These are phyloP conservation scores for Triticum dicoccoides DNA, from an alignment of 176 grass and related monocot genomes.

Conservation along the genomic window DNA sequence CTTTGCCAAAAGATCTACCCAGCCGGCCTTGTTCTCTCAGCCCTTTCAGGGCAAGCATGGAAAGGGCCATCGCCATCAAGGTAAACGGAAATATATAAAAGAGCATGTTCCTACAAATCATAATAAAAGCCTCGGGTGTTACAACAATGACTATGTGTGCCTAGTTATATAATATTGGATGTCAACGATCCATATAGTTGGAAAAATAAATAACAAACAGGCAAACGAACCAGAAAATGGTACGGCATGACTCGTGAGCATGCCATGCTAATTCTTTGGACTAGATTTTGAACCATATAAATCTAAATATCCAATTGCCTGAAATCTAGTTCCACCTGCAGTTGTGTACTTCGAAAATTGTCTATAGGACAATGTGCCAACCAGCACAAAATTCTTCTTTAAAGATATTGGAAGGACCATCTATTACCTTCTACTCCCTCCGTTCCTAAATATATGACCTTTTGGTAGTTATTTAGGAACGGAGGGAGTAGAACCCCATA, in stretches of 20 bases:
- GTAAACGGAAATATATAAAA: constrained; percentile 67
- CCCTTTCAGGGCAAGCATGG: constrained; percentile 80
- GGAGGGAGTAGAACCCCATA: not conserved
- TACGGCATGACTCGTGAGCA: not conserved
- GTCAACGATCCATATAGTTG: not conserved
- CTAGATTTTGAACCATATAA: not conserved
- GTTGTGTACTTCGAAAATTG: not conserved
- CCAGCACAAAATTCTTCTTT: not conserved
- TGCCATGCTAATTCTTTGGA: not conserved
- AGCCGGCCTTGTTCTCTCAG: constrained; percentile 91
- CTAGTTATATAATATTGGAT: constrained; percentile 3
- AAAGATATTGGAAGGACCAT: not conserved
- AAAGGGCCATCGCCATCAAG: constrained; percentile 62
- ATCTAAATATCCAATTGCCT: not conserved
- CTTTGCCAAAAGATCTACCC: constrained; percentile 86
- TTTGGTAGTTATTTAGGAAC: no score
- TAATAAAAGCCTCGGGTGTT: not conserved
- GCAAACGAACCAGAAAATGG: not conserved
- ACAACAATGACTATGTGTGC: not conserved
- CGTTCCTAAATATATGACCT: no score
- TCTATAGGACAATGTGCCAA: not conserved
- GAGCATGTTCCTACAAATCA: constrained; percentile 70
- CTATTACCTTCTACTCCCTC: not conserved
- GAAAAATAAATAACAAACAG: constrained; percentile 8
- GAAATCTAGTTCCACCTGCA: not conserved